These are phyloP conservation scores for Apiospora rasikravindrae DNA, from an alignment of 2,329 filamentous ascomycete genomes.

Conservation along the genomic window DNA sequence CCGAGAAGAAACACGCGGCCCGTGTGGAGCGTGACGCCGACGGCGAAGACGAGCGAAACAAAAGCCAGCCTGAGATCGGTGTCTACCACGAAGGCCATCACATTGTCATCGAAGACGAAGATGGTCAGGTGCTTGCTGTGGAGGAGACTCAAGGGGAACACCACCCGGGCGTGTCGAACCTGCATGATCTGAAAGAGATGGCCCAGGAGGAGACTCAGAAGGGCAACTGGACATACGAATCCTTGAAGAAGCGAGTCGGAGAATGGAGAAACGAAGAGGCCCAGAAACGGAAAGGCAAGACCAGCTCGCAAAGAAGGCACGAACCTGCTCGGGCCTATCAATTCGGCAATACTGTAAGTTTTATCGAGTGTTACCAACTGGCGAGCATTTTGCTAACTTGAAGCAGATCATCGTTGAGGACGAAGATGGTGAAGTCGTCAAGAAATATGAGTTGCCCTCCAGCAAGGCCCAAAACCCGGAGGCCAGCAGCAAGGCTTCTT, in stretches of 20 bases:
- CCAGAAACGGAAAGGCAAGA: constrained; percentile 65
- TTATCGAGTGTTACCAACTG: background rate
- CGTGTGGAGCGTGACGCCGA: constrained; percentile 20
- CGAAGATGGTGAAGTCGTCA: constrained; percentile 84
- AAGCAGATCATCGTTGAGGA: constrained; percentile 84
- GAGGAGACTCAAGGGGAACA: constrained; percentile 47
- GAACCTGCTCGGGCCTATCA: constrained; percentile 84
- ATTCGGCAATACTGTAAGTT: constrained; percentile 75
- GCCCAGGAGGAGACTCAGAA: constrained; percentile 42
- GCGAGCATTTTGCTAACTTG: background rate
- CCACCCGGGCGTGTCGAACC: constrained; percentile 25
- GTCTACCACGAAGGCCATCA: constrained; percentile 82
- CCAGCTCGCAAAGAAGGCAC: constrained; percentile 59
- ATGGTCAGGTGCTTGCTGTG: constrained; percentile 83
- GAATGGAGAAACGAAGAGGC: constrained; percentile 65
- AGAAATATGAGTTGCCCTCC: constrained; percentile 76
- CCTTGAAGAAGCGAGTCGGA: constrained; percentile 55
- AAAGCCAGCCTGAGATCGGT: constrained; percentile 52
- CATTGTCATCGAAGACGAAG: constrained; percentile 81
- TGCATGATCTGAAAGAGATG: constrained; percentile 37
- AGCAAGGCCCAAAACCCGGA: constrained; percentile 53
- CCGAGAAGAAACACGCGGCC: constrained; percentile 14
- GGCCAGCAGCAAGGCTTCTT: constrained; percentile 44
- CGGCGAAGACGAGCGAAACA: constrained; percentile 23
- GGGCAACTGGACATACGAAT: constrained; percentile 50